phyloP scores from a whole-genome alignment of 495 filamentous ascomycete species.

The Thozetella sp. region DNA sequence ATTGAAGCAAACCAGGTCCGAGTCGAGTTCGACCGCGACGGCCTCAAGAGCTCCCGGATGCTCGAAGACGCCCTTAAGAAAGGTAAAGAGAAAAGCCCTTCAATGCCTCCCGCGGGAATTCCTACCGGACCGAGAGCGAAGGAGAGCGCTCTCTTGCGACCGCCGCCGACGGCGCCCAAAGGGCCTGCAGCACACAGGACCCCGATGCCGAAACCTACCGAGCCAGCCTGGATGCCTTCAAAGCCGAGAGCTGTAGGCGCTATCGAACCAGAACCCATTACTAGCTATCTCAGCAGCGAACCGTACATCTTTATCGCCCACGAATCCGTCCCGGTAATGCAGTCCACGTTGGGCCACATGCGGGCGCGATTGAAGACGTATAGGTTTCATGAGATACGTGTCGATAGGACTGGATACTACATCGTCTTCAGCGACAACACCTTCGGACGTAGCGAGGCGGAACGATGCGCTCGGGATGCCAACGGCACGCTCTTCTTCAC shows the following conservation, averaged over 20 bases:
- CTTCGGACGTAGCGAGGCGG: conserved; percentile 76
- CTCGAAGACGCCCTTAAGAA: conserved; percentile 71
- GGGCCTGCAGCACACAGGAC: conserved; percentile 73
- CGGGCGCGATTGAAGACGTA: conserved; percentile 82
- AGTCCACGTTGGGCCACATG: conserved; percentile 80
- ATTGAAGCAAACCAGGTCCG: conserved; percentile 75
- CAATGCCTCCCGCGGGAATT: conserved; percentile 25
- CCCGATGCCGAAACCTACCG: conserved; percentile 5
- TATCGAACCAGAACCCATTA: conserved; percentile 50
- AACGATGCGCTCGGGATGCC: conserved; percentile 71
- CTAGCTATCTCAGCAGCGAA: conserved; percentile 69
- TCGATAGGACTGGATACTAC: conserved; percentile 86
- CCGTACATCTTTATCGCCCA: conserved; percentile 94
- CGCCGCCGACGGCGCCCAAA: conserved; percentile 82
- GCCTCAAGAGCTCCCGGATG: conserved; percentile 72
- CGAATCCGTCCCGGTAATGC: conserved; percentile 84
- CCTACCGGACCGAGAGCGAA: conserved; percentile 40
- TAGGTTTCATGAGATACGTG: conserved; percentile 73
- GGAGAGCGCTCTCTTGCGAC: conserved; percentile 49
- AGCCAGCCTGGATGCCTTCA: conserved; percentile 22
- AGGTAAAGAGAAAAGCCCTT: conserved; percentile 51
- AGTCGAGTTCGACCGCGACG: conserved; percentile 88
- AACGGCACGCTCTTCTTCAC: conserved; percentile 83
- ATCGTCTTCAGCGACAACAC: conserved; percentile 80
- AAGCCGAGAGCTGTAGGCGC: conserved; percentile 19